Conservation (phyloP, 2,329 filamentous ascomycete genomes). For the Zopfia rhizophila region DNA sequence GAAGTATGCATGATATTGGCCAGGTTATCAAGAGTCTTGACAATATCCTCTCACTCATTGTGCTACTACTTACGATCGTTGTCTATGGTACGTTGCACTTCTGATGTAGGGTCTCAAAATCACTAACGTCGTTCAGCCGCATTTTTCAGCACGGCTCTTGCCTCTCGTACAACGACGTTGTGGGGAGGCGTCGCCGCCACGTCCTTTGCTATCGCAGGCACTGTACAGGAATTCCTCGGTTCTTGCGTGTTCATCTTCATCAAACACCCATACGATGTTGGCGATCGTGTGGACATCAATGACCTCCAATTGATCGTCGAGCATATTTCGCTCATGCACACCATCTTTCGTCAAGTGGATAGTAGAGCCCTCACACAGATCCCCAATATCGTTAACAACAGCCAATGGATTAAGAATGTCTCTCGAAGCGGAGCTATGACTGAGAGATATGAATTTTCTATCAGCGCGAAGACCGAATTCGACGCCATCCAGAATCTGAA, state of each 20-base stretch:
- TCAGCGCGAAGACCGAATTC: no score
- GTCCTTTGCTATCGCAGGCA: constrained; percentile 37
- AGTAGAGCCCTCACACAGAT: constrained; percentile 43
- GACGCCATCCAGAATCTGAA: no score
- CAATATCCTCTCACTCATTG: no score
- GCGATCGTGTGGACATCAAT: constrained; percentile 45
- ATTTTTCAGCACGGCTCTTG: constrained; percentile 41
- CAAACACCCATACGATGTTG: constrained; percentile 45
- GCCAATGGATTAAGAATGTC: constrained; percentile 52
- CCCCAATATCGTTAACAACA: constrained; percentile 49
- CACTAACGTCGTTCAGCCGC: constrained; percentile 23
- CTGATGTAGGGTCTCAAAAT: constrained; percentile 11
- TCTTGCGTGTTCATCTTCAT: constrained; percentile 39
- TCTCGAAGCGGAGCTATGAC: constrained; percentile 48
- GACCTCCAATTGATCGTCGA: constrained; percentile 39
- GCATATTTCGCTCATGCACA: constrained; percentile 46
- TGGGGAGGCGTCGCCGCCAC: constrained; percentile 18
- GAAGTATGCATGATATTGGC: no score
- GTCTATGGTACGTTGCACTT: no score
- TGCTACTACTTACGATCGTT: no score
- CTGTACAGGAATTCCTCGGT: constrained; percentile 34
- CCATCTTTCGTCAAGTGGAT: constrained; percentile 42
- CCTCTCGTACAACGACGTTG: constrained; percentile 14
- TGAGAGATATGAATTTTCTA: no score
- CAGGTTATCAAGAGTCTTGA: no score